Percentiles rank a stretch among this genome's conserved stretches.
Evolutionary conservation across 257 asterid genomes (phyloP).

Genomic region (Nyctanthes arbortristis): DNA sequence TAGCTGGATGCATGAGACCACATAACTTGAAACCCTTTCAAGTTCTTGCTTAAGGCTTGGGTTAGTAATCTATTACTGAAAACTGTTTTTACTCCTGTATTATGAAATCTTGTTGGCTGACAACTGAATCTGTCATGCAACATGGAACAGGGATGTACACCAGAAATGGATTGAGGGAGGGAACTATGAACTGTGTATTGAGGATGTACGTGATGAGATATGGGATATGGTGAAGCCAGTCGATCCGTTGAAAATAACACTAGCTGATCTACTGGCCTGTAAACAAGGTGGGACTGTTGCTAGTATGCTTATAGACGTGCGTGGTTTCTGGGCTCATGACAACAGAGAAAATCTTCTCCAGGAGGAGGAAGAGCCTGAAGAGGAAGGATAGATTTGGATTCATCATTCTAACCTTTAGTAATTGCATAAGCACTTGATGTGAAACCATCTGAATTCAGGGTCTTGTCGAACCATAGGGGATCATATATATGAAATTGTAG

Average conservation of each 20-base stretch:
- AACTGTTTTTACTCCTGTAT: background rate
- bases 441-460: background rate
- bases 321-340: constrained; percentile 99
- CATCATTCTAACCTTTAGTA: too few relatives aligned
- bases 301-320: constrained; percentile 96
- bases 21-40: constrained; percentile 33
- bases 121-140: constrained; percentile 11
- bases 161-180: constrained; percentile 99
- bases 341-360: constrained; percentile 96
- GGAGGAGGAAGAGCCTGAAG: constrained; percentile 99
- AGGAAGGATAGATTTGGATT: constrained; percentile 55
- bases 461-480: background rate
- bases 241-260: constrained; percentile 69
- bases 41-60: too few relatives aligned
- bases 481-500: background rate
- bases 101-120: background rate
- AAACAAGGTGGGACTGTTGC: constrained; percentile 98
- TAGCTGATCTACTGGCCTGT: constrained; percentile 79
- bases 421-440: constrained; percentile 9
- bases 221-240: constrained; percentile 99
- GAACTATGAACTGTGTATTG: constrained; percentile 92
- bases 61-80: background rate
- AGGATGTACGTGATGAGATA: constrained; percentile 96
- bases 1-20: too few relatives aligned
- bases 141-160: constrained; percentile 88